Percentiles rank a stretch among this genome's conserved stretches.
phyloP scores from a whole-genome alignment of 2,329 filamentous ascomycete genomes.

The Nemania abortiva region DNA sequence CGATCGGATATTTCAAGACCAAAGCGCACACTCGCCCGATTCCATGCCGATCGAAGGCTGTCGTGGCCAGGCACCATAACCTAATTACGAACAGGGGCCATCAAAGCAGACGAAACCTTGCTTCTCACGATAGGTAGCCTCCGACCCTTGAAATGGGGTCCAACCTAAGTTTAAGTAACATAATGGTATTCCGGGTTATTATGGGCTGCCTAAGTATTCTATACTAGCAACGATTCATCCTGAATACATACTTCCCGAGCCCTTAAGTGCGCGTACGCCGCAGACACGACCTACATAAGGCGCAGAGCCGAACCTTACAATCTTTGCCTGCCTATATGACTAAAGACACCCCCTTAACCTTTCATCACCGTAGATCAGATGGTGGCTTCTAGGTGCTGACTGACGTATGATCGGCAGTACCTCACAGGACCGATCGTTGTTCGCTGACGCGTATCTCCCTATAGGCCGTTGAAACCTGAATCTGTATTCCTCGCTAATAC shows the following conservation, averaged over 20 bases:
- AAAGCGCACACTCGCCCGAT: neutral
- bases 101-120: constrained; percentile 26
- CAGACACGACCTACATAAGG: neutral
- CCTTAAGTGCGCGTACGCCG: neutral
- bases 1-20: constrained; percentile 3
- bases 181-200: neutral
- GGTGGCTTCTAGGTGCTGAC: neutral
- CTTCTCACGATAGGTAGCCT: constrained; percentile 8
- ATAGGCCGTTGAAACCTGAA: neutral
- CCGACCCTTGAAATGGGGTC: neutral
- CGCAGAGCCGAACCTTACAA: neutral
- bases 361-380: neutral
- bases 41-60: neutral
- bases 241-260: neutral
- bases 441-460: neutral
- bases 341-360: neutral
- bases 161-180: neutral
- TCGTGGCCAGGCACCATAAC: constrained; percentile 14
- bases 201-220: neutral
- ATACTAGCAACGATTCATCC: constrained; percentile 9
- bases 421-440: neutral
- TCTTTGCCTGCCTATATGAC: neutral
- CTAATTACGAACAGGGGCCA: constrained; percentile 18
- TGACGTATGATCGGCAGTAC: neutral
- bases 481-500: neutral